These are phyloP conservation scores for Heteromeles arbutifolia DNA, from an alignment of 306 rosid genomes.

Conservation along the genomic window DNA sequence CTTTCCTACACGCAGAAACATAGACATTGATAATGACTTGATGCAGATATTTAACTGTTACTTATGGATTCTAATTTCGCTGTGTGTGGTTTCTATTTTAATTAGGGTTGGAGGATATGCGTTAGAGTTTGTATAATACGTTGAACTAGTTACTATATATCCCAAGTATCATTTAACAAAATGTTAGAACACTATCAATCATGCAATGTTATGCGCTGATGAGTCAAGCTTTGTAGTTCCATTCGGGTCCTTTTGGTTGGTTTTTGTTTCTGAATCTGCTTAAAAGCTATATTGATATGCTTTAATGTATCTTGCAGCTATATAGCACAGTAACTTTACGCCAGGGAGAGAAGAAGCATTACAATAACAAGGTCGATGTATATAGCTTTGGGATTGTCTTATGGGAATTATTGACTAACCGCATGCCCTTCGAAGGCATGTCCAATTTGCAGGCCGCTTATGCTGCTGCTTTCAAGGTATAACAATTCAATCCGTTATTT, in stretches of 20 bases:
- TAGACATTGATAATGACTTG: background rate
- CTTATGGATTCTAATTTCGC: background rate
- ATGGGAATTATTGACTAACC: conserved; percentile 95
- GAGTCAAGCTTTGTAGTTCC: background rate
- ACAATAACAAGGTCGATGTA: conserved; percentile 94
- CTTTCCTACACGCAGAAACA: background rate
- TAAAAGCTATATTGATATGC: background rate
- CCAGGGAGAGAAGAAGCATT: conserved; percentile 97
- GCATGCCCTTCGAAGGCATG: conserved; percentile 99
- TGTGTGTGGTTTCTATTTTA: background rate
- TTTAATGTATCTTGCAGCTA: conserved; percentile 40
- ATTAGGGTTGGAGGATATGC: background rate
- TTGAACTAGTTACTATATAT: background rate
- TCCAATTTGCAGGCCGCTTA: conserved; percentile 99
- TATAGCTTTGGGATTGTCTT: conserved; percentile 97
- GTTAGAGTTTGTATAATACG: background rate
- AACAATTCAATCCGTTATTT: background rate
- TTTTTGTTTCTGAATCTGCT: background rate
- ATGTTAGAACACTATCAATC: background rate
- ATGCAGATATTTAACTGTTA: background rate
- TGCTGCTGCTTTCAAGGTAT: conserved; percentile 98
- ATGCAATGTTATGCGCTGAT: background rate
- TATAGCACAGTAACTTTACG: conserved; percentile 96
- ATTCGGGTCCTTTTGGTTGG: background rate
- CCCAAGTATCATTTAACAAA: background rate